These are phyloP conservation scores for Neurospora sp. DNA, from an alignment of 495 filamentous ascomycete species.

Conservation along the genomic window DNA sequence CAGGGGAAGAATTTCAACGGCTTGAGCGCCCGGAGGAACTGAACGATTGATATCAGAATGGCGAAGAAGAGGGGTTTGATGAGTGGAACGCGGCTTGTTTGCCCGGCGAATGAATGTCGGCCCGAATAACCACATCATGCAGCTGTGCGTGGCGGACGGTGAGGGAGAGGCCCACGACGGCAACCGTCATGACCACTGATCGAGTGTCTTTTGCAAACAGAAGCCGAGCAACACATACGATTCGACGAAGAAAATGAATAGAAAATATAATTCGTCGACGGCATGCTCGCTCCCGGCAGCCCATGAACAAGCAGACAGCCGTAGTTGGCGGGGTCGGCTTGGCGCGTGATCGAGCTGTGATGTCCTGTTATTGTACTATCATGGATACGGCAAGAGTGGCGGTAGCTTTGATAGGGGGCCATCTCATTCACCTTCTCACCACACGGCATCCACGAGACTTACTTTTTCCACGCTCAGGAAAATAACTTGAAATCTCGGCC, in stretches of 20 bases:
- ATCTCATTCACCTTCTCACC: background rate
- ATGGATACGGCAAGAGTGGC: rapidly evolving
- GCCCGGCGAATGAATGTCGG: background rate
- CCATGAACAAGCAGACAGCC: background rate
- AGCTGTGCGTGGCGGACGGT: background rate
- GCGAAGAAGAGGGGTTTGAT: background rate
- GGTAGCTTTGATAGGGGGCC: rapidly evolving
- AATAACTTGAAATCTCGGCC: too few species aligned
- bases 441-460: background rate
- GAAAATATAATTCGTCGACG: background rate
- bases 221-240: background rate
- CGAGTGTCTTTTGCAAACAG: background rate
- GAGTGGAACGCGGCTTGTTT: background rate
- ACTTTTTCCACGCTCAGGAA: too few species aligned
- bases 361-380: background rate
- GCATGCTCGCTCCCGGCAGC: background rate
- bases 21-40: background rate
- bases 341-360: background rate
- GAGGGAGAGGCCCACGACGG: background rate
- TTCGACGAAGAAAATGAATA: too few species aligned
- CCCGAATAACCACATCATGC: background rate
- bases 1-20: background rate
- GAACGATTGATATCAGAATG: background rate
- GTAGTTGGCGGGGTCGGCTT: background rate
- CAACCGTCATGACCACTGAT: background rate